phyloP scores from a whole-genome alignment of 768 basidiomycete genomes.

The Tylopilus balloui region DNA sequence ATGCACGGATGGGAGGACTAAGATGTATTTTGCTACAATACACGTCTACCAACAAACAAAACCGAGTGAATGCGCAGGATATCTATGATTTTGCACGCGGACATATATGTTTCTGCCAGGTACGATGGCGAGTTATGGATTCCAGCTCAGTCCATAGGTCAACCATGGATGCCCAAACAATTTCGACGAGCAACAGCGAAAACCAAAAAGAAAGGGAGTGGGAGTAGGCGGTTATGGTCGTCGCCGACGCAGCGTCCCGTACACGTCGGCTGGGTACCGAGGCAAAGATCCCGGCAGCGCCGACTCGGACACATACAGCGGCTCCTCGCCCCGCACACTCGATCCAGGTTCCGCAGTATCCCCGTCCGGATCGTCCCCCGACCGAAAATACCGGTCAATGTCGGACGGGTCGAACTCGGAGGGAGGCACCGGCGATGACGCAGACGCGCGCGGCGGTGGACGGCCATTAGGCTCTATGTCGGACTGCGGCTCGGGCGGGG shows the following conservation, averaged over 20 bases:
- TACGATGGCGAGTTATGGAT: background rate
- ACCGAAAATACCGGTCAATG: slow-evolving; percentile 71
- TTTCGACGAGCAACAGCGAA: background rate
- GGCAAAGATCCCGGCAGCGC: background rate
- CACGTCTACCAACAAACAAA: background rate
- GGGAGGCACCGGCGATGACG: slow-evolving; percentile 36
- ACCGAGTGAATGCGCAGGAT: slow-evolving; percentile 4
- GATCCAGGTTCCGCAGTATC: background rate
- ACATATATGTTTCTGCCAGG: background rate
- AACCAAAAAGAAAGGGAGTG: no score
- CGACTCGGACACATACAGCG: background rate
- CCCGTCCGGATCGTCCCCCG: slow-evolving; percentile 21
- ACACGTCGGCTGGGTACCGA: slow-evolving; percentile 2
- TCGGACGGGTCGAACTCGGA: slow-evolving; percentile 66
- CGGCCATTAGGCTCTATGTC: slow-evolving; percentile 1
- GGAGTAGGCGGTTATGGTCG: background rate
- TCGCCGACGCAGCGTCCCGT: slow-evolving; percentile 12
- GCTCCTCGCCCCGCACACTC: background rate
- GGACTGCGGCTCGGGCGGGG: slow-evolving; percentile 1
- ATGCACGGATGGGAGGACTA: background rate
- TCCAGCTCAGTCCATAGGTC: slow-evolving; percentile 28
- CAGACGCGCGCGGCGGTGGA: slow-evolving; percentile 15
- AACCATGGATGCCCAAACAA: background rate
- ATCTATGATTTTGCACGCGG: slow-evolving; percentile 2
- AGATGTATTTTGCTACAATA: background rate